phyloP scores from a whole-genome alignment of 495 filamentous ascomycete genomes.

The Penicilliopsis zonata region DNA sequence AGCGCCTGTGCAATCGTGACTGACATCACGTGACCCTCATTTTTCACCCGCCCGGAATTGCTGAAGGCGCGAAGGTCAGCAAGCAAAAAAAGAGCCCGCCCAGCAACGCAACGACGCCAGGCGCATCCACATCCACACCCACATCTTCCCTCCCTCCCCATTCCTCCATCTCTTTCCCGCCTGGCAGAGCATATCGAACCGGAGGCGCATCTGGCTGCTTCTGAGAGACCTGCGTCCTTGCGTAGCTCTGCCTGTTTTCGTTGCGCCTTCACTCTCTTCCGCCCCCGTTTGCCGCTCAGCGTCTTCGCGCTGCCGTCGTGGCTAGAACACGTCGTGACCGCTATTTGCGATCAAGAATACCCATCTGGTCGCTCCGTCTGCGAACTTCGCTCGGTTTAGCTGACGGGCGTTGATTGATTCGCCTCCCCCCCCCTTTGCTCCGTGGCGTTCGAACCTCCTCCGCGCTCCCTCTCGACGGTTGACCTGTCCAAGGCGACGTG shows the following conservation, averaged over 20 bases:
- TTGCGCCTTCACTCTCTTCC: not conserved
- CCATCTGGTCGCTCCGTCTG: not conserved
- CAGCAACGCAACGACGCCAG: not conserved
- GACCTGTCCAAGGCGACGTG: not conserved
- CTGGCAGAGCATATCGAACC: conserved; percentile 1
- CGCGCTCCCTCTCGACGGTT: not conserved
- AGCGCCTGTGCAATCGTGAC: too few relatives aligned
- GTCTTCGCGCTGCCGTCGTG: too few relatives aligned
- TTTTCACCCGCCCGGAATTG: too few relatives aligned
- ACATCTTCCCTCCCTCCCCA: not conserved
- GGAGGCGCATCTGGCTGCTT: not conserved
- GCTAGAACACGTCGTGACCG: not conserved
- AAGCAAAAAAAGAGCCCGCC: not conserved
- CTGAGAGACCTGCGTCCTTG: not conserved
- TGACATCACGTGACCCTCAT: too few relatives aligned
- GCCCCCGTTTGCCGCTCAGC: too few relatives aligned
- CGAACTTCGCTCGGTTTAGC: not conserved
- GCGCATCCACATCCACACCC: not conserved
- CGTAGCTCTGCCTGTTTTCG: conserved; percentile 1
- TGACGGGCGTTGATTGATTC: not conserved
- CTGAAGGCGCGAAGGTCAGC: too few relatives aligned
- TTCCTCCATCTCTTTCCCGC: not conserved
- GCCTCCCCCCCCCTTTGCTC: not conserved
- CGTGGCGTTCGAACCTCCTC: not conserved
- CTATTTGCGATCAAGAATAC: not conserved